Conservation (phyloP, 2,329 filamentous ascomycete genomes). For the Xylaria sp. region DNA sequence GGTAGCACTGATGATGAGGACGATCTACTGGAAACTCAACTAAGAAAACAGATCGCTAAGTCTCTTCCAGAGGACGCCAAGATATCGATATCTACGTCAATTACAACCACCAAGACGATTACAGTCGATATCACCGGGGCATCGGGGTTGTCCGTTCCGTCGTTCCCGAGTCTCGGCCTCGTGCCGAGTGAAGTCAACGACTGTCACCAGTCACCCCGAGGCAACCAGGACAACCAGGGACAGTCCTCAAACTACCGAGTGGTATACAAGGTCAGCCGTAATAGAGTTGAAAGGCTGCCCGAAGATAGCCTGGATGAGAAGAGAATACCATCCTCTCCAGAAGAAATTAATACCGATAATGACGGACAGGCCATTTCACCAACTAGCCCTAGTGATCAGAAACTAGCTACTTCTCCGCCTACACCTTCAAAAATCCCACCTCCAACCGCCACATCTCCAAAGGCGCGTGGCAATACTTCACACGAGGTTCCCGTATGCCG, state of each 20-base stretch:
- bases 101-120: slow-evolving; percentile 70
- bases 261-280: slow-evolving; percentile 69
- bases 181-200: slow-evolving; percentile 58
- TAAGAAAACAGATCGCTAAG: slow-evolving; percentile 65
- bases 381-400: slow-evolving; percentile 8
- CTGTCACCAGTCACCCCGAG: slow-evolving; percentile 37
- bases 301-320: slow-evolving; percentile 50
- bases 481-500: slow-evolving; percentile 23
- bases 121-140: slow-evolving; percentile 71
- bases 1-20: slow-evolving; percentile 53
- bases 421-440: slow-evolving; percentile 45
- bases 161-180: slow-evolving; percentile 69
- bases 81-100: slow-evolving; percentile 70
- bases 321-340: slow-evolving; percentile 42
- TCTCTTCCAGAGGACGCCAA: slow-evolving; percentile 66
- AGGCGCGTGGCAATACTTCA: slow-evolving; percentile 20
- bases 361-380: slow-evolving; percentile 27
- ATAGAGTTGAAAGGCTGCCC: slow-evolving; percentile 58
- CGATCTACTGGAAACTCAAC: slow-evolving; percentile 58
- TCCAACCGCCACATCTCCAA: slow-evolving; percentile 40
- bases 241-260: slow-evolving; percentile 61
- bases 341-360: slow-evolving; percentile 43
- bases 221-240: slow-evolving; percentile 41
- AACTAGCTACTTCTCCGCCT: slow-evolving; percentile 39
- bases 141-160: slow-evolving; percentile 61